A percentile compares a stretch with the other conserved stretches of the same genome.
These are phyloP conservation scores for Lojkania enalia DNA, from an alignment of 2,329 filamentous ascomycete species.

Conservation along the genomic window DNA sequence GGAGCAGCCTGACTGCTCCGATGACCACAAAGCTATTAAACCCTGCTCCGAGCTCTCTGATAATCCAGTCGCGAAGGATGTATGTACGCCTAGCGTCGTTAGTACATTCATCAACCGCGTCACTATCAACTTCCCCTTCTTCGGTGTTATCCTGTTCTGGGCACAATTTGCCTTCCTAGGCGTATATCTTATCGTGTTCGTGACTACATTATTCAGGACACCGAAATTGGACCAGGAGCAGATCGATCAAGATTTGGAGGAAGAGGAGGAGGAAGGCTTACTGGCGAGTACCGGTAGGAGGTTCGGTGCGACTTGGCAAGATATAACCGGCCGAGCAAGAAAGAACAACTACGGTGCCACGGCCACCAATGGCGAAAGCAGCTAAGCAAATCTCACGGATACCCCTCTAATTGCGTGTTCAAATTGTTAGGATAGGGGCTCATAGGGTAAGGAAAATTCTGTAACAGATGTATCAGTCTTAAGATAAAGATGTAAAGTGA, in stretches of 20 bases:
- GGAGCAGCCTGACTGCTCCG: slow-evolving; percentile 73
- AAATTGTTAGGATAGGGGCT: neutral
- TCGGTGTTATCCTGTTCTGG: slow-evolving; percentile 93
- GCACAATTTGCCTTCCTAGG: slow-evolving; percentile 89
- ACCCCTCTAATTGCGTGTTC: neutral
- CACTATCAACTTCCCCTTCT: slow-evolving; percentile 92
- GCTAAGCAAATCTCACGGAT: slow-evolving; percentile 14
- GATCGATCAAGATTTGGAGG: slow-evolving; percentile 85
- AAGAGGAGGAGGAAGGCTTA: slow-evolving; percentile 90
- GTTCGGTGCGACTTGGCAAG: slow-evolving; percentile 86
- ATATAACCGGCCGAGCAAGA: slow-evolving; percentile 67
- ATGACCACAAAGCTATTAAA: slow-evolving; percentile 71
- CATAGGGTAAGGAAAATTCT: neutral
- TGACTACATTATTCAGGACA: slow-evolving; percentile 77
- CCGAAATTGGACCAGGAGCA: slow-evolving; percentile 76
- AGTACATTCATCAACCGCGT: slow-evolving; percentile 93
- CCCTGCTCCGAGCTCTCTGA: slow-evolving; percentile 78
- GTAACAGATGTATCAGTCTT: neutral
- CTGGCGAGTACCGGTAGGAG: slow-evolving; percentile 80
- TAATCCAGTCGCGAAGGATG: slow-evolving; percentile 70
- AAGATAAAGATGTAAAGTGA: neutral
- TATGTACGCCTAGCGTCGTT: slow-evolving; percentile 89
- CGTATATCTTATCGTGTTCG: slow-evolving; percentile 79
- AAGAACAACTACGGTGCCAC: slow-evolving; percentile 37
- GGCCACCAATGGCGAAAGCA: slow-evolving; percentile 23